Evolutionary conservation across 2,329 filamentous ascomycete species (phyloP).

Genomic region (Sclerotinia minor): DNA sequence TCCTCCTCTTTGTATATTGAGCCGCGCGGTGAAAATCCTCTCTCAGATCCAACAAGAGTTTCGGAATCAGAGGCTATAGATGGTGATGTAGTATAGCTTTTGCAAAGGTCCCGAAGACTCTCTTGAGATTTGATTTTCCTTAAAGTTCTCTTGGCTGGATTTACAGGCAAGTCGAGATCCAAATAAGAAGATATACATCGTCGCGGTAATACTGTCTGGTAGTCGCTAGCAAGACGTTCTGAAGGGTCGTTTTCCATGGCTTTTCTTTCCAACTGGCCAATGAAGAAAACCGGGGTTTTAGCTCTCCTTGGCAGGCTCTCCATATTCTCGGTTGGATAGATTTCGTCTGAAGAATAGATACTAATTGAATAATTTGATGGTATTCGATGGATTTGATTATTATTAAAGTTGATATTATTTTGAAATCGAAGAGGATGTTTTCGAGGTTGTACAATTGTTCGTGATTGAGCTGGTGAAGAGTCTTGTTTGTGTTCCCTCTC

Average conservation of each 20-base stretch:
- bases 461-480: slow-evolving; percentile 20
- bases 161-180: slow-evolving; percentile 20
- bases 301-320: slow-evolving; percentile 28
- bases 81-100: slow-evolving; percentile 20
- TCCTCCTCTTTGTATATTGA: slow-evolving; percentile 6
- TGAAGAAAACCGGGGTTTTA: slow-evolving; percentile 38
- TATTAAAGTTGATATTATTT: background rate
- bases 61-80: slow-evolving; percentile 24
- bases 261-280: slow-evolving; percentile 37
- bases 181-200: slow-evolving; percentile 23
- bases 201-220: slow-evolving; percentile 32
- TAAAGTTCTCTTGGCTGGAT: slow-evolving; percentile 27
- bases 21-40: slow-evolving; percentile 18
- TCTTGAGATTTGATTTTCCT: slow-evolving; percentile 39
- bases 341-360: slow-evolving; percentile 24
- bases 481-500: slow-evolving; percentile 13
- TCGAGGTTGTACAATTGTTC: background rate
- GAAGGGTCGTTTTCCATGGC: slow-evolving; percentile 28
- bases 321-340: slow-evolving; percentile 5
- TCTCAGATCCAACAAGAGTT: slow-evolving; percentile 29
- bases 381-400: slow-evolving; percentile 5
- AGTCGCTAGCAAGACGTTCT: slow-evolving; percentile 34
- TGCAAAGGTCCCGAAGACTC: slow-evolving; percentile 36
- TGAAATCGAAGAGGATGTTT: slow-evolving; percentile 11
- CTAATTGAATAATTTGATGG: slow-evolving; percentile 27